A percentile compares a stretch with the other conserved stretches of the same genome.
These are phyloP conservation scores for Fraxinus platypoda DNA, from an alignment of 305 asterid species.

Conservation along the genomic window DNA sequence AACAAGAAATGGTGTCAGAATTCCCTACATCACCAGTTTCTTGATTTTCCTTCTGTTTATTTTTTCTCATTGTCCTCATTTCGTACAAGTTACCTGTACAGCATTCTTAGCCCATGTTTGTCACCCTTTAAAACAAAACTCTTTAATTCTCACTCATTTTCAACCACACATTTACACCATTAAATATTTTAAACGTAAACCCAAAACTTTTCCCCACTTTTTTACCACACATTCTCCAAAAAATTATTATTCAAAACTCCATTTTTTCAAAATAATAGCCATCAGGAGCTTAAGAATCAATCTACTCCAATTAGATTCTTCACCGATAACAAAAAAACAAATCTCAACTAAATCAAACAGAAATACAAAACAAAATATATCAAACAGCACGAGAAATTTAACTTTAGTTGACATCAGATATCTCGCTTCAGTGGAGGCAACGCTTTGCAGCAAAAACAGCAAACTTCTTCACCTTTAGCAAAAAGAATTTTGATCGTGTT, in stretches of 20 bases:
- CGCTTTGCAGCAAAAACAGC: slow-evolving; percentile 56
- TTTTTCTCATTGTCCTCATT: neutral
- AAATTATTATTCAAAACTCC: no score
- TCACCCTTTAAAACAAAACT: no score
- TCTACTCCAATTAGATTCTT: neutral
- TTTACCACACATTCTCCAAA: no score
- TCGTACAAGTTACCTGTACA: neutral
- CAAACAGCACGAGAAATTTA: slow-evolving; percentile 25
- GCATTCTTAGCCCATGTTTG: neutral
- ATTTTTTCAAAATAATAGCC: no score
- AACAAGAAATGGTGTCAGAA: neutral
- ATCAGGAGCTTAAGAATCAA: neutral
- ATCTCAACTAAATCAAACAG: neutral
- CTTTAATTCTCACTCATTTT: no score
- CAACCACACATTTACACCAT: no score
- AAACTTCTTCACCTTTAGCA: slow-evolving; percentile 37
- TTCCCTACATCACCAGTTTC: neutral
- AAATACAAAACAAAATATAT: neutral
- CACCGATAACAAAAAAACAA: neutral
- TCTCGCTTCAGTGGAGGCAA: slow-evolving; percentile 45
- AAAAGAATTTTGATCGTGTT: neutral
- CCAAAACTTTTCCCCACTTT: no score
- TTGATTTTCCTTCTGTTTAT: neutral
- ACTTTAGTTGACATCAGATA: slow-evolving; percentile 22
- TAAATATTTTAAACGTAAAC: no score